Evolutionary conservation across 163 green algal species (phyloP).

Genomic region (Scenedesmus sp.): DNA sequence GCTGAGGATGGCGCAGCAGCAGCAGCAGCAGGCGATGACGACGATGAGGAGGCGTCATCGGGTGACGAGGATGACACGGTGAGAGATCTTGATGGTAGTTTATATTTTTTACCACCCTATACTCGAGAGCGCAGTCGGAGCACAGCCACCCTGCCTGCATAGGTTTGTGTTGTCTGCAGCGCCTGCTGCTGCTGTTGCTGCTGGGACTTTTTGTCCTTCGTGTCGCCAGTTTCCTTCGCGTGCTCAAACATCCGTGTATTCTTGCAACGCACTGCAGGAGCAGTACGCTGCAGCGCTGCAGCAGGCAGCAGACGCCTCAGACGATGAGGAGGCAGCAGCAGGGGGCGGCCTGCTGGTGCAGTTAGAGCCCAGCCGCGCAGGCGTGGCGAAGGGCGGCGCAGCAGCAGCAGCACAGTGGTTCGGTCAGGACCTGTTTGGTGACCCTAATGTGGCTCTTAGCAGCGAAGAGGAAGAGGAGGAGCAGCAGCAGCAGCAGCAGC

Average conservation of each 20-base stretch:
- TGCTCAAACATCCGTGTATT: background rate
- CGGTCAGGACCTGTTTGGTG: slow-evolving; percentile 91
- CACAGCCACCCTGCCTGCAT: background rate
- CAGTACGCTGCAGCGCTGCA: slow-evolving; percentile 14
- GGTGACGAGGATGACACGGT: slow-evolving; percentile 52
- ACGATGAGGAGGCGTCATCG: slow-evolving; percentile 57
- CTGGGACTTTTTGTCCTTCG: too few relatives aligned
- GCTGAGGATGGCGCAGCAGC: slow-evolving; percentile 10
- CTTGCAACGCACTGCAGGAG: slow-evolving; percentile 8
- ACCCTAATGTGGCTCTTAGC: slow-evolving; percentile 63
- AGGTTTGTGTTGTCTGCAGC: background rate
- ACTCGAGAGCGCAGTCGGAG: too few relatives aligned
- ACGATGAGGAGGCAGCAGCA: slow-evolving; percentile 61
- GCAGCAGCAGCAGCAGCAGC: slow-evolving; percentile 33
- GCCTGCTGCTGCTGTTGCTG: background rate
- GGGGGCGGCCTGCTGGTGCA: slow-evolving; percentile 81
- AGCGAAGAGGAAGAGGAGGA: slow-evolving; percentile 60
- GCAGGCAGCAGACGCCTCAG: slow-evolving; percentile 14
- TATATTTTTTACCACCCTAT: too few relatives aligned
- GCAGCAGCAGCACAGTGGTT: slow-evolving; percentile 94
- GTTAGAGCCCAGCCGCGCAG: slow-evolving; percentile 78
- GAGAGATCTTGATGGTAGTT: too few relatives aligned
- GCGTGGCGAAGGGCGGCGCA: slow-evolving; percentile 64
- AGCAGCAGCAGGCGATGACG: slow-evolving; percentile 8
- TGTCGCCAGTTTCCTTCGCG: too few relatives aligned